phyloP scores from a whole-genome alignment of 768 basidiomycete species.

The Tricholomella constricta region DNA sequence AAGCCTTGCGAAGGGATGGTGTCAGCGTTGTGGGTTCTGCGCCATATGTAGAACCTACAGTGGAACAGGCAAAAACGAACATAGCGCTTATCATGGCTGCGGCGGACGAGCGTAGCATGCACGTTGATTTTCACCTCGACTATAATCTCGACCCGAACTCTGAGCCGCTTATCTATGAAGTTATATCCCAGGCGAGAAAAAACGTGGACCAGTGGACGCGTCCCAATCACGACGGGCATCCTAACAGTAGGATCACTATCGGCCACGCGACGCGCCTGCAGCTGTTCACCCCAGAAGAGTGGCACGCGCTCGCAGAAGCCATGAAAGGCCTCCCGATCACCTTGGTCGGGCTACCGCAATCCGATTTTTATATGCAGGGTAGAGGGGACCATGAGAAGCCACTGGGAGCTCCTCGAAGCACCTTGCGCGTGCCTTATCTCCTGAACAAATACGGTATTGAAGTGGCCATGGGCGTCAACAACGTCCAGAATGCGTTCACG shows the following conservation, averaged over 20 bases:
- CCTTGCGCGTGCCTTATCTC: slow-evolving; percentile 55
- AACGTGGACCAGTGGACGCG: slow-evolving; percentile 19
- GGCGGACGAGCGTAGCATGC: slow-evolving; percentile 38
- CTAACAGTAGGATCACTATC: slow-evolving; percentile 49
- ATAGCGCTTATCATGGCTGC: slow-evolving; percentile 53
- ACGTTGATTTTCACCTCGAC: slow-evolving; percentile 69
- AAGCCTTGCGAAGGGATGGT: slow-evolving; percentile 39
- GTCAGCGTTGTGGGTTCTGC: slow-evolving; percentile 63
- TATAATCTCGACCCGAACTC: slow-evolving; percentile 56
- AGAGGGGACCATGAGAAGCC: slow-evolving; percentile 34
- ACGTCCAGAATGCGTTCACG: slow-evolving; percentile 68
- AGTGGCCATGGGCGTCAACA: slow-evolving; percentile 62
- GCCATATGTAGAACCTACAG: slow-evolving; percentile 61
- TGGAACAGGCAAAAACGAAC: slow-evolving; percentile 50
- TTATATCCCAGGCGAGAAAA: slow-evolving; percentile 43
- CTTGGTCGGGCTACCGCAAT: slow-evolving; percentile 62
- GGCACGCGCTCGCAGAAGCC: slow-evolving; percentile 42
- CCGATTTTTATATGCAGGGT: slow-evolving; percentile 72
- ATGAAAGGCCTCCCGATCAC: slow-evolving; percentile 49
- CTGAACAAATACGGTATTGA: slow-evolving; percentile 45
- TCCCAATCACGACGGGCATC: slow-evolving; percentile 17
- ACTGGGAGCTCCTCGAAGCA: slow-evolving; percentile 50
- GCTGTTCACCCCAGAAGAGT: slow-evolving; percentile 47
- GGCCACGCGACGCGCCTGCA: slow-evolving; percentile 65
- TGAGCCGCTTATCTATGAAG: slow-evolving; percentile 57